Evolutionary conservation across 208 protist species (phyloP).

Genomic region (Leptomonas seymouri): DNA sequence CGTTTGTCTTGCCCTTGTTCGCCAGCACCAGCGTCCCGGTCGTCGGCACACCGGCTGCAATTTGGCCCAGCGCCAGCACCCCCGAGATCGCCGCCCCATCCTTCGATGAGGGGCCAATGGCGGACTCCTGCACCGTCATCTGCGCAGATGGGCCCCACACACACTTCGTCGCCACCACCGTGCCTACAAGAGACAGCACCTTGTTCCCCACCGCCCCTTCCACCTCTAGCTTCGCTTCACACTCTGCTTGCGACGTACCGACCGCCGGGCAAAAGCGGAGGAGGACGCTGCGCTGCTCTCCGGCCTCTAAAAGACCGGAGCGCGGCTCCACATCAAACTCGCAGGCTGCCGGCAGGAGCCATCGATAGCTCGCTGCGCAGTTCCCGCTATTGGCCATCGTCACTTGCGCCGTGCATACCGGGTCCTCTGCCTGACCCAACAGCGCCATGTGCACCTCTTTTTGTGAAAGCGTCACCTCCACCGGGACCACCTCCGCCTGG

Average conservation of each 20-base stretch:
- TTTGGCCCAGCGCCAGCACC: constrained; percentile 66
- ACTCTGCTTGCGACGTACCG: constrained; percentile 40
- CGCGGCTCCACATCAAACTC: constrained; percentile 73
- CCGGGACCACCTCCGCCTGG: constrained; percentile 89
- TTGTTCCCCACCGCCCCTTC: constrained; percentile 71
- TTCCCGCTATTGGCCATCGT: constrained; percentile 86
- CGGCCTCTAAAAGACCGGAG: constrained; percentile 66
- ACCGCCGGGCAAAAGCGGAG: constrained; percentile 76
- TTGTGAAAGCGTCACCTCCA: constrained; percentile 88
- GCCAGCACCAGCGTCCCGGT: constrained; percentile 49
- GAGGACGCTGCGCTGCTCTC: constrained; percentile 53
- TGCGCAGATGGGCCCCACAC: constrained; percentile 38
- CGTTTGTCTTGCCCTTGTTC: constrained; percentile 66
- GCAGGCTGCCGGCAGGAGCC: constrained; percentile 49
- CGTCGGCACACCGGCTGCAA: constrained; percentile 68
- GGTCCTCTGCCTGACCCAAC: constrained; percentile 65
- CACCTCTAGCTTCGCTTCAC: constrained; percentile 66
- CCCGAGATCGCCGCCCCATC: constrained; percentile 31
- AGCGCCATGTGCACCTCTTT: constrained; percentile 87
- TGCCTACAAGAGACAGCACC: constrained; percentile 62
- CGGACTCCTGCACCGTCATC: constrained; percentile 7
- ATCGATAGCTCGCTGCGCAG: constrained; percentile 79
- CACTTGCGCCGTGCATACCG: constrained; percentile 62
- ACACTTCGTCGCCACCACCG: constrained; percentile 67
- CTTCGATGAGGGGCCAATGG: constrained; percentile 6